Evolutionary conservation across 257 asterid genomes (phyloP), one percentile per base, ranked within the genome.

Genomic region (Hygrophila difformis): DNA sequence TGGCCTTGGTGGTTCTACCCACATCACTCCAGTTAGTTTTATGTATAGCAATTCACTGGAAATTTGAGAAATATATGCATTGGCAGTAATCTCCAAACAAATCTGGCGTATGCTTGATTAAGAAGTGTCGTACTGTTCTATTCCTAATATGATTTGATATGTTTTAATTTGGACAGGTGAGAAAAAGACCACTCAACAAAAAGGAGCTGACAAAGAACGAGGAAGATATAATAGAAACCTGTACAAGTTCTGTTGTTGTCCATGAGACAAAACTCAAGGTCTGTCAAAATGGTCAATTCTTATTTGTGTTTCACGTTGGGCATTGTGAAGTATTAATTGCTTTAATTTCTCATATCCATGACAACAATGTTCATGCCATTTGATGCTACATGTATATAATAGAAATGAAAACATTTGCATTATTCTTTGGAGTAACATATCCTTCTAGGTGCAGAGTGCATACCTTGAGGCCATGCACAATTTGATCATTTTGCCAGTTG

Each of bases 181-280:
- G 94, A 19, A 89, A 84, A 73, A 65, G 97, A 58, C 96, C 97
- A 39, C 74, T 84, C 31, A 89, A 89, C 71, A 89, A 85, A 57
- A 82, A 66, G 67, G 96, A 84, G 68, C 62, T 79, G 57, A 48
- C 87, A 11, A 89, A 89, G 82, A 89, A 77, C 60, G 97, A 89
- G 37, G 87, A 84, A 64, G 97, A 89, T 61, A 89, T 89, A 60
- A 64, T 89, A 28, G 96, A 89, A 46, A 82, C 96, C 45, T 52
- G 62, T 42, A 65, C 77, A 67, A 84, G 79, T 49, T 67, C 87
- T 51, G 63, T 89, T 23, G 72, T 65, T 14, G 94, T 89, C 57
- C 94, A 84, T 41, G 97, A 89, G 74, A 81, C 93, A 45, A 82
- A 89, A 68, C 94, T 89, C 49, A 89, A 82, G 97, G 97, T 47